Evolutionary conservation across 352 stramenopile species (phyloP).

Genomic region (Pythium dissotocum): DNA sequence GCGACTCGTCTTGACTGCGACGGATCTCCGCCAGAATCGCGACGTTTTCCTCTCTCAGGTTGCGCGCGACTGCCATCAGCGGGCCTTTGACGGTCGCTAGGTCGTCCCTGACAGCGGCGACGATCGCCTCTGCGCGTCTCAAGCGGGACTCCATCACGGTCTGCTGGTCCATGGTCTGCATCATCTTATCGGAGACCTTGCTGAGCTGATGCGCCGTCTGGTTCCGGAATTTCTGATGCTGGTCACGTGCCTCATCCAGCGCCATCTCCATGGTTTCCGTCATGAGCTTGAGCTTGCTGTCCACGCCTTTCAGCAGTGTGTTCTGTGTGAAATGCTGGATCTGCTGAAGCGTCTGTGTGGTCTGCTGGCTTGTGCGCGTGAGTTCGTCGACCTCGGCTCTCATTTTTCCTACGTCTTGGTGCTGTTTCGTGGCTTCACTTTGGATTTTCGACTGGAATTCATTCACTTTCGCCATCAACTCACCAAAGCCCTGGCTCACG

Average conservation of each 20-base stretch:
- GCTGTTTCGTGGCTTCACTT: constrained; percentile 23
- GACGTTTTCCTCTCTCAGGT: constrained; percentile 70
- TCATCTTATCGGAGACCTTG: constrained; percentile 35
- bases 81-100: constrained; percentile 52
- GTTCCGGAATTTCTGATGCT: constrained; percentile 30
- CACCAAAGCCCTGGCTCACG: constrained; percentile 4
- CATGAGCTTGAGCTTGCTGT: constrained; percentile 36
- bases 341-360: constrained; percentile 34
- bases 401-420: constrained; percentile 25
- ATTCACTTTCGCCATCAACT: constrained; percentile 27
- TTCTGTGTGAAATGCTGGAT: constrained; percentile 48
- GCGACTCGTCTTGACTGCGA: constrained; percentile 65
- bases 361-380: constrained; percentile 32
- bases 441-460: constrained; percentile 30
- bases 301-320: constrained; percentile 39
- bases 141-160: constrained; percentile 38
- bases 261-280: constrained; percentile 29
- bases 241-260: constrained; percentile 25
- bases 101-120: constrained; percentile 38
- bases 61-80: constrained; percentile 52
- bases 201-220: constrained; percentile 34
- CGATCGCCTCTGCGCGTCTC: constrained; percentile 28
- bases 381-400: constrained; percentile 31
- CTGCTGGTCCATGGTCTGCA: constrained; percentile 40
- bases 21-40: constrained; percentile 67